Conservation (phyloP, 495 filamentous ascomycete genomes). For the Astrocystis sublimbata region DNA sequence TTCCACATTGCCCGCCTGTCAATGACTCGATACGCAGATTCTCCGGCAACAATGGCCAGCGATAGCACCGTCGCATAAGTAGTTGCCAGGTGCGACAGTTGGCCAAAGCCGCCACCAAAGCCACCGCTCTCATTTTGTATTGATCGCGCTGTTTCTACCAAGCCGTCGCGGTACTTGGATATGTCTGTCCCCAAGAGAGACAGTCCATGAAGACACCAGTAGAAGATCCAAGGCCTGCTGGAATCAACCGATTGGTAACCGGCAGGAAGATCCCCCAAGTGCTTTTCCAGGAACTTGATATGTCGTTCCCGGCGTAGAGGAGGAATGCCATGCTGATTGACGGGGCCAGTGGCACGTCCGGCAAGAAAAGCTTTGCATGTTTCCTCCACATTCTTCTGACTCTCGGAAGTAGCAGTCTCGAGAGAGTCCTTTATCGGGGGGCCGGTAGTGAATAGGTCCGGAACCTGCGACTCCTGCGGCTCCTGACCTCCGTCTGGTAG, state of each 20-base stretch:
- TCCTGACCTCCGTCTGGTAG: constrained; percentile 17
- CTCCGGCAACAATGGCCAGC: constrained; percentile 72
- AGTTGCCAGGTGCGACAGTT: constrained; percentile 82
- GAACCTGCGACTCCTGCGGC: constrained; percentile 50
- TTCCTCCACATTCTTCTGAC: constrained; percentile 66
- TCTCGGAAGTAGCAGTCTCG: constrained; percentile 63
- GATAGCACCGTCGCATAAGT: constrained; percentile 81
- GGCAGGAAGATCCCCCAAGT: constrained; percentile 63
- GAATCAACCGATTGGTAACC: constrained; percentile 73
- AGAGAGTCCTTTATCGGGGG: constrained; percentile 68
- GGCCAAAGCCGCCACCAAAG: constrained; percentile 92
- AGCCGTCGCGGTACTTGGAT: constrained; percentile 62
- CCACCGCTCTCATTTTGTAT: constrained; percentile 84
- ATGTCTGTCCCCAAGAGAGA: constrained; percentile 75
- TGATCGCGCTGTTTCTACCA: constrained; percentile 68
- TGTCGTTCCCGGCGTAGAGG: constrained; percentile 69
- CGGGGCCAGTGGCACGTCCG: constrained; percentile 42
- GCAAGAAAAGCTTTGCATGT: constrained; percentile 71
- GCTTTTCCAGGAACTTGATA: constrained; percentile 69
- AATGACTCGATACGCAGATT: constrained; percentile 70
- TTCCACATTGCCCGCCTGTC: constrained; percentile 84
- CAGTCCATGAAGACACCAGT: constrained; percentile 81
- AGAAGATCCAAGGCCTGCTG: constrained; percentile 86
- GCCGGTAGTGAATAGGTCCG: constrained; percentile 62
- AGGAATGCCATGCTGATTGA: constrained; percentile 73